phyloP scores from a whole-genome alignment of 257 asterid species.

The Forsythia viridissima region DNA sequence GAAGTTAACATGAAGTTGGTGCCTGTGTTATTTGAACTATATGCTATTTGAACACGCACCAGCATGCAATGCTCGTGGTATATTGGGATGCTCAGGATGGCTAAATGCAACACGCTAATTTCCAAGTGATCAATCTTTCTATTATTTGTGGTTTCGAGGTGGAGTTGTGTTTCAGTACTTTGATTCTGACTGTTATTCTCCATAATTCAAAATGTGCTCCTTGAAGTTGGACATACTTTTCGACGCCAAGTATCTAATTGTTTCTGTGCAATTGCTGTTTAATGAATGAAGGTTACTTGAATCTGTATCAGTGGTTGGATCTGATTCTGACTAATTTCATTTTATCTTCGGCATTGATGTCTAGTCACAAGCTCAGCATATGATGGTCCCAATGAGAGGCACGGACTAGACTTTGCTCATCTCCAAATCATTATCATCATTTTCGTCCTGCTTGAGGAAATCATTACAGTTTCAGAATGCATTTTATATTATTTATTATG shows the following conservation, averaged over 20 bases:
- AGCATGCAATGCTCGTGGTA: background rate
- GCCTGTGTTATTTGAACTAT: background rate
- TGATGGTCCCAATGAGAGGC: conserved; percentile 64
- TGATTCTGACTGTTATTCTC: background rate
- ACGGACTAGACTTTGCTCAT: conserved; percentile 39
- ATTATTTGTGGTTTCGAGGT: background rate
- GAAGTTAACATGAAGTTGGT: background rate
- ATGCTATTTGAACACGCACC: background rate
- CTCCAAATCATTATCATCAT: conserved; percentile 19
- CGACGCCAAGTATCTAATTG: background rate
- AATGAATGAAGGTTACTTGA: background rate
- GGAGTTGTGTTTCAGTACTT: background rate
- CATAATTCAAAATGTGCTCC: background rate
- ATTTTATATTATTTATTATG: conserved; percentile 16
- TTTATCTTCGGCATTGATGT: background rate
- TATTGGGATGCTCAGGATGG: background rate
- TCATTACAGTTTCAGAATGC: conserved; percentile 24
- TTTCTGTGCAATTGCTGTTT: background rate
- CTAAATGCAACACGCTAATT: background rate
- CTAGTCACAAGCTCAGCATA: conserved; percentile 38
- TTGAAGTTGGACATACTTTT: background rate
- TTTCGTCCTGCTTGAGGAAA: conserved; percentile 25
- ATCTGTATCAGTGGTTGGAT: background rate
- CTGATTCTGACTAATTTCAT: conserved; percentile 19
- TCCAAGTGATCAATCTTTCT: background rate